Percentiles rank a stretch among this genome's conserved stretches.
Evolutionary conservation across 352 stramenopile genomes (phyloP).

Genomic region (Phytopythium litorale): DNA sequence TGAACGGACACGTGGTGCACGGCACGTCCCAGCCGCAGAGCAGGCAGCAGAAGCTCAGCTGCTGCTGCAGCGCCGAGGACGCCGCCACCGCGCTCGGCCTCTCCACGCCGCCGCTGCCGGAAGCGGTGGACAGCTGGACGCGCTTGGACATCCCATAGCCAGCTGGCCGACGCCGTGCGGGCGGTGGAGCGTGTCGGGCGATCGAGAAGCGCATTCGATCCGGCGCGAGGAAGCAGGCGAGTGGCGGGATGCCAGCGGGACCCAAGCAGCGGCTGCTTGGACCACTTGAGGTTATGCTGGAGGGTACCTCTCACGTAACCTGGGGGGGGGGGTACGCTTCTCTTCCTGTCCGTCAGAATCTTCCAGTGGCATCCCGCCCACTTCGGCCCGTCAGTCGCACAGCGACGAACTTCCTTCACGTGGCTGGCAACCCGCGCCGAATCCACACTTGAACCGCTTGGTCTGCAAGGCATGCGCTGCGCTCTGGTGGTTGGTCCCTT

Average conservation of each 20-base stretch:
- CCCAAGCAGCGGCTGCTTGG: background rate
- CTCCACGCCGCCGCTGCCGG: constrained; percentile 1
- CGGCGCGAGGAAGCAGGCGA: background rate
- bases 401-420: too few species aligned
- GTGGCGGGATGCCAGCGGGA: background rate
- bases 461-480: too few species aligned
- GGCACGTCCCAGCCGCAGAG: constrained; percentile 58
- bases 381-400: too few species aligned
- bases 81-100: constrained; percentile 14
- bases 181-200: background rate
- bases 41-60: constrained; percentile 72
- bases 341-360: background rate
- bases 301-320: background rate
- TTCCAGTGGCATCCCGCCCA: constrained; percentile 2
- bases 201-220: background rate
- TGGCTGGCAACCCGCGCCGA: too few species aligned
- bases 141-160: background rate
- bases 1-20: constrained; percentile 59
- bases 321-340: constrained; percentile 3
- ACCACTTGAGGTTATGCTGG: background rate
- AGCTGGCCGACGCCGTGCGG: background rate
- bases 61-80: constrained; percentile 34
- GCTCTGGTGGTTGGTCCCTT: too few species aligned
- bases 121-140: background rate
- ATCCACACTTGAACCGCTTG: too few species aligned